Conservation (phyloP, 2,329 filamentous ascomycete genomes). For the Tolypocladium capitatum region DNA sequence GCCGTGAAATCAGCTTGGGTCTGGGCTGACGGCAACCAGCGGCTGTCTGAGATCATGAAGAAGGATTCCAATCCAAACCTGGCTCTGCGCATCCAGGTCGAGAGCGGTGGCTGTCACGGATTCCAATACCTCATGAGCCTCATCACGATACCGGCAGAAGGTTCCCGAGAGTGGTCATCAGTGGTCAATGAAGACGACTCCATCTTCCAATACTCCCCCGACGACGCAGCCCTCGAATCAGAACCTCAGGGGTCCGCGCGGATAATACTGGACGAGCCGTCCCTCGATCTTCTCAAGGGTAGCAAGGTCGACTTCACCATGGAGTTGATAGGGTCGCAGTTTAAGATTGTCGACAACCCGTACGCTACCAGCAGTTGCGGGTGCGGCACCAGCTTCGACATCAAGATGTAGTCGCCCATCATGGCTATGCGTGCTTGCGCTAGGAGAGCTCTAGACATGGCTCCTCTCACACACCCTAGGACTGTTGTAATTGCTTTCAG, state of each 20-base stretch:
- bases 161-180: conserved; percentile 19
- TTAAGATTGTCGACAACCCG: conserved; percentile 93
- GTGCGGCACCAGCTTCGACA: conserved; percentile 95
- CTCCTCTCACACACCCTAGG: conserved; percentile 1
- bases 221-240: conserved; percentile 22
- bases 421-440: neutral
- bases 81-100: conserved; percentile 81
- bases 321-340: conserved; percentile 80
- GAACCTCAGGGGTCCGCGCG: conserved; percentile 40
- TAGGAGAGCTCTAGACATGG: neutral
- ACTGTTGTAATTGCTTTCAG: too few relatives aligned
- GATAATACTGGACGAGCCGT: conserved; percentile 78
- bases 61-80: conserved; percentile 64
- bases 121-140: conserved; percentile 96
- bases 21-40: conserved; percentile 25
- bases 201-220: conserved; percentile 59
- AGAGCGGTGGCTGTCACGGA: conserved; percentile 89
- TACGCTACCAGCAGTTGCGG: conserved; percentile 87
- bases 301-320: conserved; percentile 95
- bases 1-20: neutral
- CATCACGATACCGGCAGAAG: conserved; percentile 41
- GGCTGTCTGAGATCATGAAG: conserved; percentile 63
- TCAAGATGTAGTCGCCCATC: conserved; percentile 43
- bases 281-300: conserved; percentile 76
- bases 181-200: conserved; percentile 63